Conservation (phyloP, 768 basidiomycete species). For the Mrakia frigida region DNA sequence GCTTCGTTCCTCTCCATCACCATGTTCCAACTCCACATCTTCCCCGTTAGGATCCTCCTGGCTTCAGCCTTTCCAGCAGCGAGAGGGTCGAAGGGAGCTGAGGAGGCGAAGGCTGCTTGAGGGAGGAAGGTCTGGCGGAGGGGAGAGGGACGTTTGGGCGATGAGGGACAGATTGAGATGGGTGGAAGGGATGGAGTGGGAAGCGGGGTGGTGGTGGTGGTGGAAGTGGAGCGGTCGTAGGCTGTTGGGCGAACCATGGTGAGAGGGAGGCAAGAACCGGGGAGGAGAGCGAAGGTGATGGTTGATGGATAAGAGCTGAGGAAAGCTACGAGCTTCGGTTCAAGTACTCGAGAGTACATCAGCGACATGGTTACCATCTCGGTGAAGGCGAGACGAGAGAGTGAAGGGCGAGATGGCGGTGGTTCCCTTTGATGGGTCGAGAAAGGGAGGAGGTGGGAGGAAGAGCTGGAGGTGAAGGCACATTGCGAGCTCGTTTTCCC, state of each 20-base stretch:
- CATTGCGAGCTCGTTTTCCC: background rate
- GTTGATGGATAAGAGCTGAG: background rate
- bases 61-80: background rate
- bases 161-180: background rate
- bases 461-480: too few relatives aligned
- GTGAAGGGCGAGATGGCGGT: background rate
- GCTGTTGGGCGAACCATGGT: background rate
- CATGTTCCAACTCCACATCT: conserved; percentile 3
- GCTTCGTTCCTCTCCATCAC: background rate
- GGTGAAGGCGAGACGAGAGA: background rate
- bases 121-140: conserved; percentile 15
- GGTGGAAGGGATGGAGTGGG: background rate
- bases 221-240: too few relatives aligned
- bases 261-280: background rate
- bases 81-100: background rate
- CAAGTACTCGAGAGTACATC: background rate
- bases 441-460: background rate
- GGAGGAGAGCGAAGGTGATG: background rate
- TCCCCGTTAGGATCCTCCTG: background rate
- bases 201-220: background rate
- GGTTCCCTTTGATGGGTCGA: background rate
- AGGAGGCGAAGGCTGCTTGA: background rate
- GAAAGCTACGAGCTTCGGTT: background rate
- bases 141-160: background rate
- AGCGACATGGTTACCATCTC: background rate